Percentiles rank a stretch among this genome's conserved stretches.
These are phyloP conservation scores for Pythium diclinum DNA, from an alignment of 352 stramenopile species.

Conservation along the genomic window DNA sequence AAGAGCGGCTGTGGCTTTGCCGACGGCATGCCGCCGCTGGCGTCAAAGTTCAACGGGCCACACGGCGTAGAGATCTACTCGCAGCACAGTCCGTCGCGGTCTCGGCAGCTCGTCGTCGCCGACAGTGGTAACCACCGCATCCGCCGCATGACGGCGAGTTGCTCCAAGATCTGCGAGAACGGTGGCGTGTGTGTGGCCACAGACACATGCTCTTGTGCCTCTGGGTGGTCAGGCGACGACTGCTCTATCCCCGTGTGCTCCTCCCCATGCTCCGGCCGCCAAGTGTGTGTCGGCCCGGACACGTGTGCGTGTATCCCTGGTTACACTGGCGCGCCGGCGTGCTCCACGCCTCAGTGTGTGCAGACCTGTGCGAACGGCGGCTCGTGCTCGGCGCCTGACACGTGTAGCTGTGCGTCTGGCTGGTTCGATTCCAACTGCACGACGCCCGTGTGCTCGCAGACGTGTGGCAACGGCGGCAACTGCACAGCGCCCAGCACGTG, in stretches of 20 bases:
- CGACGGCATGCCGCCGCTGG: conserved; percentile 84
- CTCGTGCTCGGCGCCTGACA: conserved; percentile 90
- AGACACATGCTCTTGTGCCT: conserved; percentile 84
- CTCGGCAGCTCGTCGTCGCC: conserved; percentile 81
- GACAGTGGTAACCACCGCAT: conserved; percentile 94
- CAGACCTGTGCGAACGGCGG: conserved; percentile 90
- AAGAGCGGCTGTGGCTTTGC: conserved; percentile 83
- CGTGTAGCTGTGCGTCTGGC: conserved; percentile 85
- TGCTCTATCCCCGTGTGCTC: conserved; percentile 80
- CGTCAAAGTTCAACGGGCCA: conserved; percentile 65
- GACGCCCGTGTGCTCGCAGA: conserved; percentile 94
- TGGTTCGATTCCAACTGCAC: conserved; percentile 98
- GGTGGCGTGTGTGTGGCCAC: conserved; percentile 81
- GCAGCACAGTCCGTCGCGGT: conserved; percentile 46
- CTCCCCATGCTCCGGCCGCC: conserved; percentile 37
- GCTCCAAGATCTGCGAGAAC: conserved; percentile 95
- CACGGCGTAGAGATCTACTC: conserved; percentile 67
- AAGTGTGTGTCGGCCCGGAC: conserved; percentile 92
- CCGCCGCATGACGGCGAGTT: conserved; percentile 87
- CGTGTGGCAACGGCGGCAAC: conserved; percentile 95
- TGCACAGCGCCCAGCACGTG: conserved; percentile 92
- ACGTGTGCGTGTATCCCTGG: conserved; percentile 92
- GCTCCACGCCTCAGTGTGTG: conserved; percentile 79
- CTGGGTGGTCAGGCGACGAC: conserved; percentile 90
- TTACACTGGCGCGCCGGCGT: conserved; percentile 74